These are phyloP conservation scores for Plectranthus barbatus DNA, from an alignment of 257 asterid genomes.

Conservation along the genomic window DNA sequence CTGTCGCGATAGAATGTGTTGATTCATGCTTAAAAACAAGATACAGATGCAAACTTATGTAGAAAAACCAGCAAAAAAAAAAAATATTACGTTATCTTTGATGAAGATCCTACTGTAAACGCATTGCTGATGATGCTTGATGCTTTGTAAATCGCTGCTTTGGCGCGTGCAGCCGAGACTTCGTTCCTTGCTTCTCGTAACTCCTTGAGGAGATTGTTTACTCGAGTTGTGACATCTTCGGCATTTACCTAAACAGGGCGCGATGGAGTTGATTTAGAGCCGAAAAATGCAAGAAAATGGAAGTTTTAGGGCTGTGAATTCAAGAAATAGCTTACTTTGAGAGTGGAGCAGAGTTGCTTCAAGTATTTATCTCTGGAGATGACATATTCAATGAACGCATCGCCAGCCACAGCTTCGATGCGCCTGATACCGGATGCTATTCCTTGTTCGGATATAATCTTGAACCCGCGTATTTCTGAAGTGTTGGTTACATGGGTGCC, in stretches of 20 bases:
- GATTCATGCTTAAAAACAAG: neutral
- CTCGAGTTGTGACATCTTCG: conserved; percentile 71
- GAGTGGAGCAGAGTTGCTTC: conserved; percentile 90
- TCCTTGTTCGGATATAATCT: conserved; percentile 78
- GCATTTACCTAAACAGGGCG: conserved; percentile 60
- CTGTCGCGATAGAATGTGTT: conserved; percentile 32
- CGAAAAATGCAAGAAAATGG: neutral
- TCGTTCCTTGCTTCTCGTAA: conserved; percentile 61
- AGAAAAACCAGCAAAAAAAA: neutral
- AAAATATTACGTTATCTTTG: conserved; percentile 38
- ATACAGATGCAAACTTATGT: no score
- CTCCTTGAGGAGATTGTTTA: conserved; percentile 71
- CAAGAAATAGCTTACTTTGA: conserved; percentile 56
- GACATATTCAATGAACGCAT: conserved; percentile 81
- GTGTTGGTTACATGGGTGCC: conserved; percentile 86
- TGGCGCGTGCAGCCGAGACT: conserved; percentile 66
- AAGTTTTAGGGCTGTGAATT: neutral
- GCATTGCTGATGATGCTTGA: conserved; percentile 48
- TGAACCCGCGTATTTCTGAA: conserved; percentile 82
- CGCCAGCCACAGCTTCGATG: conserved; percentile 96
- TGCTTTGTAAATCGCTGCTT: conserved; percentile 79
- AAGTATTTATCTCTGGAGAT: conserved; percentile 72
- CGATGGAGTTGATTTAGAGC: neutral
- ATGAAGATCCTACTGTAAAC: conserved; percentile 45
- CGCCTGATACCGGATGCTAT: conserved; percentile 86